Evolutionary conservation across 805 yeast genomes (phyloP), one percentile per base, ranked within the genome.

Genomic region (Candida tibetensis): DNA sequence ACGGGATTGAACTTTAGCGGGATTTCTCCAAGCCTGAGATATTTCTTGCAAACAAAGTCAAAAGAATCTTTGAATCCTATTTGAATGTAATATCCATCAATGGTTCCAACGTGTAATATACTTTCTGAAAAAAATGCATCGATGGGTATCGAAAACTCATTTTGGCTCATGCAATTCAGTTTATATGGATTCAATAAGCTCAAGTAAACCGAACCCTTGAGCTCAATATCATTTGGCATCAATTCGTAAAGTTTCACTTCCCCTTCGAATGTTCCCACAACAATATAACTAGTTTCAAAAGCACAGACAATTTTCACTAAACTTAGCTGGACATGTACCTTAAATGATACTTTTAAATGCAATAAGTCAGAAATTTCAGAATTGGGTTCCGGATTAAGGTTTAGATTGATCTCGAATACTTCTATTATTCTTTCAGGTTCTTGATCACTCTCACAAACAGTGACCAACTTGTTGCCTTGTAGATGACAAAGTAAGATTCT

Each of bases 21-120:
- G 7, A 55, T 47, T 9, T 55, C 57, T 13, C 67, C 57, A 5
- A 68, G 36, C 28, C 45, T 44, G 14, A 63, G 46, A 25, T 42
- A 50, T n/a, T 45, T 48, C 7, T 34, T 28, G 4, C 53, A 37
- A 4, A 10, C 10, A 5, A 26, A 15, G 9, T 26, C 19, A 2
- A 10, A 10, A 17, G 3, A 14, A 4, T 21, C 31, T 12, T 35
- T 33, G 8, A 46, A 6, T 1, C 34, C 41, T 5, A 64, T 47
- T 12, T 40, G 45, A 13, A 62, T 39, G 17, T 49, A 52, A 25
- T 45, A 51, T 0, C 74, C 74, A 22, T 58, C 58, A 32, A 53
- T 55, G 1, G 71, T 51, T 1, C 72, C 72, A 19, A 68, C 40
- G 13, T 46, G 47, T 1, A 62, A 18, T 10, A 36, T 37, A 2